These are phyloP conservation scores for Apiotrichum mycotoxinovorans DNA, from an alignment of 1,284 basidiomycete genomes.

Conservation along the genomic window DNA sequence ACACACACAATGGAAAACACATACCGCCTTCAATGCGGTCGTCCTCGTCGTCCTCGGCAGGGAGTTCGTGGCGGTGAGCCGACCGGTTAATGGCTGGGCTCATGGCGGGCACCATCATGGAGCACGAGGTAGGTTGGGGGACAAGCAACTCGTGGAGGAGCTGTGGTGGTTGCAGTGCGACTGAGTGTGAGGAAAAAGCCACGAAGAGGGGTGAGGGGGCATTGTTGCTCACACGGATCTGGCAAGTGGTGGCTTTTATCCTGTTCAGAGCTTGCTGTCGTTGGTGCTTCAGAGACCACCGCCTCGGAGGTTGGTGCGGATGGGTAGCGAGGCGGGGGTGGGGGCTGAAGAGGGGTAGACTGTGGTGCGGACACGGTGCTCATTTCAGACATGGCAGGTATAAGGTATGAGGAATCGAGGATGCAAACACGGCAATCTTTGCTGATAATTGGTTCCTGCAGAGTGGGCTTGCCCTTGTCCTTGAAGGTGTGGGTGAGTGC, in stretches of 20 bases:
- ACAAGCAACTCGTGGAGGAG: not conserved
- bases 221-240: not conserved
- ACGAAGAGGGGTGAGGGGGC: not conserved
- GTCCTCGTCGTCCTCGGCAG: not conserved
- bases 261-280: not conserved
- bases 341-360: not conserved
- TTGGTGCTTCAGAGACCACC: not conserved
- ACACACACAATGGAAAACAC: not conserved
- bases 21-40: not conserved
- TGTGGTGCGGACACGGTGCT: not conserved
- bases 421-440: not conserved
- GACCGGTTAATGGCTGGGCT: not conserved
- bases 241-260: conserved; percentile 2
- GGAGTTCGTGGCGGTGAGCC: not conserved
- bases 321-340: not conserved
- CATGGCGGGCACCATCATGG: not conserved
- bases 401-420: no score
- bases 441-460: not conserved
- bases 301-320: not conserved
- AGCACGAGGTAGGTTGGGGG: not conserved
- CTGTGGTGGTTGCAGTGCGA: not conserved
- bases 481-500: no score
- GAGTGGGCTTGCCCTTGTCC: not conserved
- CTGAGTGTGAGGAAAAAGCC: not conserved
- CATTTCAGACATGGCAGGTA: not conserved